Evolutionary conservation across 2,329 filamentous ascomycete genomes (phyloP), one percentile per base, ranked within the genome.

Genomic region (Hypocreales sp.): DNA sequence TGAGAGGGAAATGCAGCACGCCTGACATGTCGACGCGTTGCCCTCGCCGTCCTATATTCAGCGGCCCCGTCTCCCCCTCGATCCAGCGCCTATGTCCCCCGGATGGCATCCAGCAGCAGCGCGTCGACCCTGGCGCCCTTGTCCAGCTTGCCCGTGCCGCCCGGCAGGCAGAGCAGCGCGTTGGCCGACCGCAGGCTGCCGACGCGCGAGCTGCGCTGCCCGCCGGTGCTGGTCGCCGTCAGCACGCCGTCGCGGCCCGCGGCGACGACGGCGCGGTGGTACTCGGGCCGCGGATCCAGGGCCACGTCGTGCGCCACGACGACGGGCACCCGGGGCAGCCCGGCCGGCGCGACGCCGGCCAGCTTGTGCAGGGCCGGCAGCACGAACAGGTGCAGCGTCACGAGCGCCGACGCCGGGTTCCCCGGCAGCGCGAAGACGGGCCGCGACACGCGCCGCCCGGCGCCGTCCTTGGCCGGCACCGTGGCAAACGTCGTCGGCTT

Each of bases 401-500:
- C 90, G 3, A 94, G 64, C 1, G 90, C 87, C 3, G 80, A 90
- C 2, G 87, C 90, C 0, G 90, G 90, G 47, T 98, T 98, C 0
- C 90, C 90, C 0, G 90, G 90, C 0, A 98, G 64, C 0, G 82
- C 81, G 55, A 98, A 98, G 37, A 98, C 71, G 31, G 77, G 64
- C 45, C 80, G 84, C 2, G 56, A 58, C 15, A 71, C 51, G 24
- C 73, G 64, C 22, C 67, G 58, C 13, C 73, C 70, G 2, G 42
- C 46, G 34, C 67, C 66, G 32, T 69, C 60, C 49, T 74, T 75
- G 21, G 67, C 60, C 1, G 81, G 75, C 0, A 95, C 67, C 0
- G 83, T 94, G 3, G 90, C 90, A 50, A 98, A 98, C 0, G 90
- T 98, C 0, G 86, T 94, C 3, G 90, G 90, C 53, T 95, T 98